These are phyloP conservation scores for Silybum marianum DNA, from an alignment of 129 eudicot genomes.

Conservation along the genomic window DNA sequence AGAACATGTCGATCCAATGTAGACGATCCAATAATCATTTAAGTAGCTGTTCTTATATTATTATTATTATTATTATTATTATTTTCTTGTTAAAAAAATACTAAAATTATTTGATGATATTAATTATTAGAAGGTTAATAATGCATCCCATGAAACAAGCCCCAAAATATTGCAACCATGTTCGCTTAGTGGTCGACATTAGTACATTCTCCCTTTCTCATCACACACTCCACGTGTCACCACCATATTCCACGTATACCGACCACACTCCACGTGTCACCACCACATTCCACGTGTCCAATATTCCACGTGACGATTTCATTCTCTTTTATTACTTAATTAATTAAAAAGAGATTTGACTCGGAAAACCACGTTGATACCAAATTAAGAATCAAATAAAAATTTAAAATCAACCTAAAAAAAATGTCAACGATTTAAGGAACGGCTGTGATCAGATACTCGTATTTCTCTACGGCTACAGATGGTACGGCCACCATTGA, in stretches of 20 bases:
- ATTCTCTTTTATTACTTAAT: constrained; percentile 3
- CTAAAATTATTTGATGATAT: constrained; percentile 8
- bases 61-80: too few relatives aligned
- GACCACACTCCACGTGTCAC: constrained; percentile 27
- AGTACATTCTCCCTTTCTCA: constrained; percentile 29
- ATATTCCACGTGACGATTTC: constrained; percentile 29
- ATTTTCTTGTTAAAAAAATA: background rate
- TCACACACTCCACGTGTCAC: constrained; percentile 32
- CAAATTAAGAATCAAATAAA: constrained; percentile 18
- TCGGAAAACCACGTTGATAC: constrained; percentile 26
- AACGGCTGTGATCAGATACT: constrained; percentile 35
- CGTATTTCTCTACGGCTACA: constrained; percentile 53
- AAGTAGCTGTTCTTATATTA: too few relatives aligned
- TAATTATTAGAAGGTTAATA: constrained; percentile 13
- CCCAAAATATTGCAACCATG: constrained; percentile 29
- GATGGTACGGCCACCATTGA: constrained; percentile 72
- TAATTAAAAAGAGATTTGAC: constrained; percentile 22
- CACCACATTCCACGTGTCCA: background rate
- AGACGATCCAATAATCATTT: too few relatives aligned
- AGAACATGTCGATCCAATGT: too few relatives aligned
- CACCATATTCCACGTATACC: background rate
- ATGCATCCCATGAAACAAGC: constrained; percentile 31
- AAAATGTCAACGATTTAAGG: constrained; percentile 31
- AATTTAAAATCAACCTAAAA: background rate
- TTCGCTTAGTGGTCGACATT: constrained; percentile 33